Evolutionary conservation across 192 early-diverging fungal species (phyloP), one percentile per base, ranked within the genome.

Genomic region (Tieghemiomyces parasiticus): DNA sequence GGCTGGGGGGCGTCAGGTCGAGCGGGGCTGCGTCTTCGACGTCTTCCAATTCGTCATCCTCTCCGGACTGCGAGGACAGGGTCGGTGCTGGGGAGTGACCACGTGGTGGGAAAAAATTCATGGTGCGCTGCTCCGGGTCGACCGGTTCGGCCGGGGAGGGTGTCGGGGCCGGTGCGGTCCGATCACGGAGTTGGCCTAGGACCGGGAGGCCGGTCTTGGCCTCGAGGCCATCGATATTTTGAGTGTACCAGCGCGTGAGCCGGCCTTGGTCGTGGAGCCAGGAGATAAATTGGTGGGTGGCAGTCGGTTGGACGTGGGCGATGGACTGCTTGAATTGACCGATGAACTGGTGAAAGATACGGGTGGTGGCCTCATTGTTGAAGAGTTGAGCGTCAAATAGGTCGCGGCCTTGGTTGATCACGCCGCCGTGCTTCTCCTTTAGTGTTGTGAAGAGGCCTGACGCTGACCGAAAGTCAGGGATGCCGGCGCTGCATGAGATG

Each of bases 381-480:
- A 94, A 92, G 9, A 94, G 75, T 14, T 74, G 71, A 29, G 90
- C 91, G 61, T 92, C 88, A 68, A 94, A 92, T 20, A 94, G 72
- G 62, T 92, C 91, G 61, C 83, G 74, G 55, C 91, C 91, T 35
- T 75, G 79, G 26, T 85, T 63, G 44, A 93, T 78, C 9, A 73
- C 71, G 12, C 72, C 63, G 14, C 89, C 87, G 67, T 87, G 88
- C 53, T 79, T 73, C 51, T 74, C 74, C 64, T 90, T 90, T 31
- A 94, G 80, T 12, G 89, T 71, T 58, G 82, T 84, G 74, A 91
- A 94, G n/a, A 94, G 74, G 34, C 91, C 91, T 56, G 86, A 79
- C 13, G 75, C 65, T 10, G 87, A 89, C 29, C 88, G 83, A 64
- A 91, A 91, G 72, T 91, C 90, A 19, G 91, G 91, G 67, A 93